Evolutionary conservation across 495 filamentous ascomycete genomes (phyloP).

Genomic region (Cryomyces minteri): DNA sequence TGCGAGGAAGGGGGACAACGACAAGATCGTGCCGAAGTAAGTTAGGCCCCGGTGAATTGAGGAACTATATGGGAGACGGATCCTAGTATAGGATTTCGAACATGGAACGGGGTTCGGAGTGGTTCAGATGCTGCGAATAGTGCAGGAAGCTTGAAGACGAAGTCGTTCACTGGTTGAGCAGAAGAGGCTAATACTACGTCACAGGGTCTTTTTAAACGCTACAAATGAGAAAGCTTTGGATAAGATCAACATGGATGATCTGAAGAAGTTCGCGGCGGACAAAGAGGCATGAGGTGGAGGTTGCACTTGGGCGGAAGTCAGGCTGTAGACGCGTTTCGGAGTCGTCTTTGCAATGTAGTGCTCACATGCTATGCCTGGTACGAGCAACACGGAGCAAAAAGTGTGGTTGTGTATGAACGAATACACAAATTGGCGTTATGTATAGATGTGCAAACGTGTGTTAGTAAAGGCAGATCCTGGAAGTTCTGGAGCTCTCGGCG

Average conservation of each 20-base stretch:
- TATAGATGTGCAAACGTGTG: too few relatives aligned
- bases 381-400: too few relatives aligned
- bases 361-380: too few relatives aligned
- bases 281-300: constrained; percentile 7
- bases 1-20: constrained; percentile 19
- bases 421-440: too few relatives aligned
- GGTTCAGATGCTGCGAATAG: too few relatives aligned
- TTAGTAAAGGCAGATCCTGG: too few relatives aligned
- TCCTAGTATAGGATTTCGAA: not conserved
- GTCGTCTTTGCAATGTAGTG: too few relatives aligned
- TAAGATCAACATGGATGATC: constrained; percentile 23
- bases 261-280: constrained; percentile 26
- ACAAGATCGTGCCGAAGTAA: constrained; percentile 19
- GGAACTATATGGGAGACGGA: not conserved
- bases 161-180: not conserved
- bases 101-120: not conserved
- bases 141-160: too few relatives aligned
- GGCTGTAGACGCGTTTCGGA: too few relatives aligned
- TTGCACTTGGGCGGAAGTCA: too few relatives aligned
- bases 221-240: constrained; percentile 30
- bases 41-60: not conserved
- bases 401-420: too few relatives aligned
- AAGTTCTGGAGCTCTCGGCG: too few relatives aligned
- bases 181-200: not conserved
- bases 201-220: constrained; percentile 25